A percentile compares a stretch with the other conserved stretches of the same genome.
phyloP scores from a whole-genome alignment of 164 flowering plant species.

The Kingdonia uniflora region DNA sequence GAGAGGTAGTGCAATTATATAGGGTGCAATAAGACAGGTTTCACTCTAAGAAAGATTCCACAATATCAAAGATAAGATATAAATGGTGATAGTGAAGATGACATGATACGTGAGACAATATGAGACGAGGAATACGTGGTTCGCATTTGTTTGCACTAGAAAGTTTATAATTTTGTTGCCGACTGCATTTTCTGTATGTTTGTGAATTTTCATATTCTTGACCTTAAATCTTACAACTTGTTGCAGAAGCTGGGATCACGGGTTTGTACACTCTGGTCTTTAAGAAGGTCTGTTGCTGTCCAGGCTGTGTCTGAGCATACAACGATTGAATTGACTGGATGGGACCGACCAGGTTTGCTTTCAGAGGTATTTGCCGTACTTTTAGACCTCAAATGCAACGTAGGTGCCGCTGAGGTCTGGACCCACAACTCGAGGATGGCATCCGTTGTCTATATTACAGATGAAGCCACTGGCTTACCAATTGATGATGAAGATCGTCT shows the following conservation, averaged over 20 bases:
- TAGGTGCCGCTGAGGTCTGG: slow-evolving; percentile 6
- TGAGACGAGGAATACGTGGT: neutral
- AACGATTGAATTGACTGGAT: slow-evolving; percentile 5
- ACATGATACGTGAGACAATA: too few relatives aligned
- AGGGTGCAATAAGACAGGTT: too few relatives aligned
- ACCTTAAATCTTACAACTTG: neutral
- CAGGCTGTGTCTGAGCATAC: slow-evolving; percentile 2
- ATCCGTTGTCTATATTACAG: slow-evolving; percentile 3
- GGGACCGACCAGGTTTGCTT: slow-evolving; percentile 4
- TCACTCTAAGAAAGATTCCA: too few relatives aligned
- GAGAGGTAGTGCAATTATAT: too few relatives aligned
- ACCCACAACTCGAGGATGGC: slow-evolving; percentile 2
- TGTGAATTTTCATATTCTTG: neutral
- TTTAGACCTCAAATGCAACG: slow-evolving; percentile 2
- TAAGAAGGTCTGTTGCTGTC: slow-evolving; percentile 5
- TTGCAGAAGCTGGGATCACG: slow-evolving; percentile 2
- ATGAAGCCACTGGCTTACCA: neutral
- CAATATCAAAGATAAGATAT: too few relatives aligned
- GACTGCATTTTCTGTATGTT: neutral
- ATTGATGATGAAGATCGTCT: slow-evolving; percentile 1
- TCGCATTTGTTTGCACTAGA: neutral
- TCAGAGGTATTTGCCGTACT: slow-evolving; percentile 5
- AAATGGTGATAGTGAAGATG: too few relatives aligned
- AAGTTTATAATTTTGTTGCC: neutral
- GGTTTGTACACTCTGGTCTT: neutral